Evolutionary conservation across 1,284 basidiomycete species (phyloP), one percentile per base, ranked within the genome.

Genomic region (Caloboletus firmus): DNA sequence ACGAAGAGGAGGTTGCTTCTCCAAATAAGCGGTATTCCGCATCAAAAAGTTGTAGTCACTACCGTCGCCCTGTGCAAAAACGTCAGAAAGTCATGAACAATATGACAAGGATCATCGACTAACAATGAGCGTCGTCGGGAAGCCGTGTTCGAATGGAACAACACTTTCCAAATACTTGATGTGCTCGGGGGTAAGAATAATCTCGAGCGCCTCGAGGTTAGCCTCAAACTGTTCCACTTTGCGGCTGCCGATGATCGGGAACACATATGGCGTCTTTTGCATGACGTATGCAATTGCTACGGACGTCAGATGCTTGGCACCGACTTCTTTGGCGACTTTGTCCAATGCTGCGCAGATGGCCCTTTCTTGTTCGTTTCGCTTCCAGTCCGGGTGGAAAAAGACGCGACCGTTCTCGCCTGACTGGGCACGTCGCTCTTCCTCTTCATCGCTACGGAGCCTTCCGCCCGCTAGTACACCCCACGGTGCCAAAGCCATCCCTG

Each of bases 401-500:
- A n/a, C 46, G 11, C 67, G 65, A 2, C 67, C 67, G 3, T 64
- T 59, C 49, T 68, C 67, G 10, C 67, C 67, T 9, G 67, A 58
- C 24, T 66, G 50, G 5, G 43, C 35, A 17, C 60, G 55, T 9
- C 54, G 61, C n/a, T 62, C 55, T 43, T 72, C 71, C 30, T 69
- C 70, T 9, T 58, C 67, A 15, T 68, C 63, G 3, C 56, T 66
- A 35, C 64, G 62, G 40, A 79, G 61, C 18, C 64, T 66, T 4
- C 71, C 69, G 17, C 59, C 61, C 0, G 64, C 73, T 15, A 78
- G 56, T 0, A 71, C 72, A 36, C 66, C 68, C 72, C 72, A 79
- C 0, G 74, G 74, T 5, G 72, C 73, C 7, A 78, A 55, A 0
- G 72, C 76, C 59, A 78, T 65, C 1, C 66, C 66, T 62, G 34